Evolutionary conservation across 1,139 yeast genomes (phyloP), one percentile per base, ranked within the genome.

Genomic region (Scheffersomyces cryptocercus): DNA sequence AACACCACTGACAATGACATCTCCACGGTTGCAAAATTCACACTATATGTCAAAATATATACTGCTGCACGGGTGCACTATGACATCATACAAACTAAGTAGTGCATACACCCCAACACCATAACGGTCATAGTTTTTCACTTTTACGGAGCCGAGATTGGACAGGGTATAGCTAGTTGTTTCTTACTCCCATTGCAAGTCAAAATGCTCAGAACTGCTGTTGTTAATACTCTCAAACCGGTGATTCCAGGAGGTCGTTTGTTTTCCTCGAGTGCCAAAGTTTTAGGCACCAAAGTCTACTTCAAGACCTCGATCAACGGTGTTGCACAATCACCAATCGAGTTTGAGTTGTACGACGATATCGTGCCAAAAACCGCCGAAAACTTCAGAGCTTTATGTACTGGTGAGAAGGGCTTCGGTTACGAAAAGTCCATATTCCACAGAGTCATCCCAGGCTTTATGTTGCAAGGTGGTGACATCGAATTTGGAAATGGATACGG

Each of bases 391-490:
- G 97, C 97, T 56, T 81, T 93, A 62, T 81, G 88, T 71, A 93
- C 98, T 55, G 98, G 98, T 64, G 97, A 91, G 79, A 87, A 91
- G 80, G 98, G 98, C 49, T 91, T 79, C 68, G 98, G 98, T 59
- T 91, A 85, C 82, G 84, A 85, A 62, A 82, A 80, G 61, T 89
- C 97, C 43, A 74, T 84, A 35, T 68, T 70, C 67, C 75, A 70
- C 62, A 58, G 75, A 54, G 67, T 70, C 26, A 70, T 70, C 41
- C 75, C 75, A n/a, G 55, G 58, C 52, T 70, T 70, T 54, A 70
- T 70, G 75, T 62, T 70, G 54, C 75, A 70, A 55, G 75, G 75
- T 51, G 75, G 75, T 48, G 75, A 70, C 55, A 67, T 67, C 46
- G 70, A 66, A 50, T 66, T 68, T 45, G 73, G 73, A 38, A 61